Evolutionary conservation across 1,139 yeast species (phyloP).

Genomic region (Zygoascus hellenicus): DNA sequence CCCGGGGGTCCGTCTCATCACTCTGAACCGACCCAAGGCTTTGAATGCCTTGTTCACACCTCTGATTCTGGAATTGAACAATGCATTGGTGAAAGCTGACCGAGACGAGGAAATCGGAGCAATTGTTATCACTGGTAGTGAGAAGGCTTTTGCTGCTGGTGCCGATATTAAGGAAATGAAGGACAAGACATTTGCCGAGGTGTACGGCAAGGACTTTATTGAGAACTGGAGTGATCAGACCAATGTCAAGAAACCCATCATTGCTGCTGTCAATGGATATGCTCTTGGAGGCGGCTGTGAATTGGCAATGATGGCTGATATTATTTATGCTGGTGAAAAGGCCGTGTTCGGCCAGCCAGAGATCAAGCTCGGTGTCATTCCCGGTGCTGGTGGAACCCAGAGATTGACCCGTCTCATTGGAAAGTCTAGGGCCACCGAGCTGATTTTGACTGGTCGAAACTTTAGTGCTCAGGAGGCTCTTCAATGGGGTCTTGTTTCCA

Average conservation of each 20-base stretch:
- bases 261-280: conserved; percentile 49
- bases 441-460: conserved; percentile 43
- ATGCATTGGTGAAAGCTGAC: conserved; percentile 39
- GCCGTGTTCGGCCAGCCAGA: conserved; percentile 53
- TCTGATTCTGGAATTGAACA: conserved; percentile 40
- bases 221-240: conserved; percentile 37
- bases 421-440: conserved; percentile 45
- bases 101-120: conserved; percentile 40
- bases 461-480: conserved; percentile 43
- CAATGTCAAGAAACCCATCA: conserved; percentile 40
- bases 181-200: conserved; percentile 36
- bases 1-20: conserved; percentile 43
- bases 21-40: conserved; percentile 58
- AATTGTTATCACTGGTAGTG: conserved; percentile 43
- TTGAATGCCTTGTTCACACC: conserved; percentile 58
- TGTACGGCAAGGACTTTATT: conserved; percentile 35
- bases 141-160: conserved; percentile 48
- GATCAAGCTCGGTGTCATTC: conserved; percentile 46
- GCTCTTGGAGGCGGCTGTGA: conserved; percentile 54
- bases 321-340: conserved; percentile 44
- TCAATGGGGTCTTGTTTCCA: conserved; percentile 46
- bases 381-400: conserved; percentile 53
- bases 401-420: conserved; percentile 44
- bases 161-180: conserved; percentile 51
- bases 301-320: conserved; percentile 48